Conservation (phyloP, 805 yeast genomes). For the Cyberlindnera maclurae region DNA sequence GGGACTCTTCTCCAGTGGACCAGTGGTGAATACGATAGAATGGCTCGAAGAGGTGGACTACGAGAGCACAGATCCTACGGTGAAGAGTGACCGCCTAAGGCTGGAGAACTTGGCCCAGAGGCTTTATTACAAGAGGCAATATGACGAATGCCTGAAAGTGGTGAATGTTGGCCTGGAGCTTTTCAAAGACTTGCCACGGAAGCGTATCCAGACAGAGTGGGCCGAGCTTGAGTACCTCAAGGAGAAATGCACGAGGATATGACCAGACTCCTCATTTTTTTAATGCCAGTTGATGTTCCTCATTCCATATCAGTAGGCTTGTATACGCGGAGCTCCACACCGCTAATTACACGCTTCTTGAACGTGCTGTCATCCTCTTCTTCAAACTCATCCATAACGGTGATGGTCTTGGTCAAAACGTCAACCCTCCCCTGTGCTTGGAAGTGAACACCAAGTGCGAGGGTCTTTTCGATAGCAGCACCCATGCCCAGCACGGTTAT, state of each 20-base stretch:
- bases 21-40: conserved; percentile 39
- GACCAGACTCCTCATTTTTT: conserved; percentile 8
- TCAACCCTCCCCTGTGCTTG: conserved; percentile 49
- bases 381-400: conserved; percentile 65
- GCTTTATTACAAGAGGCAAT: conserved; percentile 50
- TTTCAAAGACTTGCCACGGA: conserved; percentile 27
- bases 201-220: conserved; percentile 42
- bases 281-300: neutral
- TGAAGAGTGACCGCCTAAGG: conserved; percentile 49
- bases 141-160: conserved; percentile 40
- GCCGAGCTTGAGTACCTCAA: conserved; percentile 43
- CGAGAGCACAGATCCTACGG: conserved; percentile 23
- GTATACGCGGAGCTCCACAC: conserved; percentile 36
- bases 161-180: conserved; percentile 32
- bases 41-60: conserved; percentile 35
- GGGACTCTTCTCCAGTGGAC: conserved; percentile 50
- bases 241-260: conserved; percentile 31
- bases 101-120: conserved; percentile 56
- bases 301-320: conserved; percentile 7
- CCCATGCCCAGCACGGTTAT: conserved; percentile 74
- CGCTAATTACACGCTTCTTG: conserved; percentile 33
- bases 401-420: conserved; percentile 53
- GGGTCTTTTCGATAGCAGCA: conserved; percentile 52
- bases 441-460: conserved; percentile 57
- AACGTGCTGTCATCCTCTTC: conserved; percentile 25